Conservation (phyloP, 2,329 filamentous ascomycete genomes). For the Verticillium dahliae region DNA sequence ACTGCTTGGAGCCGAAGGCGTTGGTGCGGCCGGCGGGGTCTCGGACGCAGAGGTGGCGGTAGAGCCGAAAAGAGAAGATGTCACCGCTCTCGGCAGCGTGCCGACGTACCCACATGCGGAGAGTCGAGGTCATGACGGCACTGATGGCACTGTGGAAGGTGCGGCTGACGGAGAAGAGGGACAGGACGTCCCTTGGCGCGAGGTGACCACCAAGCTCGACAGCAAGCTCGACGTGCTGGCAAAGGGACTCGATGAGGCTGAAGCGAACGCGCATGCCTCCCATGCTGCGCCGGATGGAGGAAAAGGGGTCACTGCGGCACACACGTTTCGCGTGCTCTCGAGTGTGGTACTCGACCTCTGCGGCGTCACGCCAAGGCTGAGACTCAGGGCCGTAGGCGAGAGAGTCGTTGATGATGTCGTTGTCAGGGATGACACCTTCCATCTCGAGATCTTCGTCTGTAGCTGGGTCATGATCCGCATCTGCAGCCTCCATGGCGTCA, state of each 20-base stretch:
- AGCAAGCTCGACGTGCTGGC: slow-evolving; percentile 42
- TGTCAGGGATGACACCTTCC: slow-evolving; percentile 1
- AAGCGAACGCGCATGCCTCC: slow-evolving; percentile 14
- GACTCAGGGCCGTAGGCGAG: background rate
- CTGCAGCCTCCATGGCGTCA: background rate
- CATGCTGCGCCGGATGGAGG: background rate
- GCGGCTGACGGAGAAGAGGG: slow-evolving; percentile 58
- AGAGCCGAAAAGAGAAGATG: slow-evolving; percentile 57
- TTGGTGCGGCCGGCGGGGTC: slow-evolving; percentile 50
- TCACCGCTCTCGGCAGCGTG: slow-evolving; percentile 48
- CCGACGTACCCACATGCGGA: slow-evolving; percentile 46
- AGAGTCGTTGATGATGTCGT: slow-evolving; percentile 2
- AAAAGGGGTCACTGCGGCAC: background rate
- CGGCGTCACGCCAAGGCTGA: background rate
- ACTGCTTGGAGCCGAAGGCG: slow-evolving; percentile 15
- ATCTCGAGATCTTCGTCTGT: slow-evolving; percentile 1
- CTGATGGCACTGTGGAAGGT: slow-evolving; percentile 57
- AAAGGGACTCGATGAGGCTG: slow-evolving; percentile 37
- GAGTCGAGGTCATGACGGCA: slow-evolving; percentile 49
- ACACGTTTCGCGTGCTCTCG: background rate
- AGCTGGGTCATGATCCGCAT: background rate
- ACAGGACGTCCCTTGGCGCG: slow-evolving; percentile 48
- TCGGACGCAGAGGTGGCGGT: slow-evolving; percentile 46
- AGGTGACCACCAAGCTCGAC: slow-evolving; percentile 50
- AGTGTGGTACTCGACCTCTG: background rate